Base-by-base conservation (phyloP, 768 basidiomycete species). In the Hypholoma sublateritium region DNA sequence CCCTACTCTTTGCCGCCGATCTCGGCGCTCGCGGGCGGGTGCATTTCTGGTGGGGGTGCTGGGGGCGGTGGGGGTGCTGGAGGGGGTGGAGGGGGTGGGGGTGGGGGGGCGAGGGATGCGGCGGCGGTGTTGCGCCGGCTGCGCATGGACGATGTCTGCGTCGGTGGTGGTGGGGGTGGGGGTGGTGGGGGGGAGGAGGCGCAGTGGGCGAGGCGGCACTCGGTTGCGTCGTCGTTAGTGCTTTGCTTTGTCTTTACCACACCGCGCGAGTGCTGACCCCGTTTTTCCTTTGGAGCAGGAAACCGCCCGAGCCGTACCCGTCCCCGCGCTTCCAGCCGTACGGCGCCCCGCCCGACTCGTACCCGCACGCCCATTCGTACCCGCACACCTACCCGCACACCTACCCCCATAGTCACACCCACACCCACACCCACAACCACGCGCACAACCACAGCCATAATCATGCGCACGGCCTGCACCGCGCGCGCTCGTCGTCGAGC, bases 1-100 rank as follows among this genome's bases (percentile, higher is more conserved):
- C 70, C 77, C 1, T 86, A 85, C 58, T 81, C 85, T 1, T 66
- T 89, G 3, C 88, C 87, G 1, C 86, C 87, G 0, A 88, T 89
- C 55, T 84, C 87, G 6, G 82, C 86, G 0, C 70, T 91, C 62
- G 88, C 89, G 67, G 83, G 84, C 57, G 67, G 85, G 48, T 77
- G 85, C 8, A n/a, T n/a, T n/a, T n/a, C n/a, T n/a, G 83, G 84
- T 2, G 70, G 80, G 19, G 35, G 35, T 36, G 14, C 8, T 36
- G 35, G 35, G 7, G 35, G 35, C 7, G 14, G 14, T 36, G 39
- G 17, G 5, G 17, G 37, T 28, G 25, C 25, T 3, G 37, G 37
- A 4, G n/a, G 12, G 3, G 37, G 37, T 4, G n/a, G 37, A 4
- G 37, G n/a, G n/a, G n/a, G 37, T 13, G 37, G 39, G 17, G 39